phyloP scores from a whole-genome alignment of 331 rosid genomes.

The Malus hybrid region DNA sequence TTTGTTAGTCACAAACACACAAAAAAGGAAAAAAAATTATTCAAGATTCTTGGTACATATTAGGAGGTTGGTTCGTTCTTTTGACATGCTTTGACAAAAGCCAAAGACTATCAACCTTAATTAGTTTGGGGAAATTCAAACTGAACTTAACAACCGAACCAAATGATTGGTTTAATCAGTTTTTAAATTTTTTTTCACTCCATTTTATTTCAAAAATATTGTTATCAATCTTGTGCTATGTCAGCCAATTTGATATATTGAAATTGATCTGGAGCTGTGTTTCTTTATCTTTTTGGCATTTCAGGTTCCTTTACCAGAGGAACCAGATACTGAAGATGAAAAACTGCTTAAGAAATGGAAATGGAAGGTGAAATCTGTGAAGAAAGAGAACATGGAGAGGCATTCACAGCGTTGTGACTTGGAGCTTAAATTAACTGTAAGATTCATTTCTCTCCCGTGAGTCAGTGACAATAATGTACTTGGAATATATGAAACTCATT shows the following conservation, averaged over 20 bases:
- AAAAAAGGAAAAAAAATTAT: background rate
- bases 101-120: background rate
- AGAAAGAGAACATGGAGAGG: conserved; percentile 87
- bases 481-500: conserved; percentile 9
- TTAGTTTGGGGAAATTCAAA: background rate
- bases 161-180: background rate
- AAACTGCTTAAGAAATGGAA: conserved; percentile 61
- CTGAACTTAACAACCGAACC: background rate
- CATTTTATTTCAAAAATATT: background rate
- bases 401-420: conserved; percentile 84
- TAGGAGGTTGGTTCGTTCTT: background rate
- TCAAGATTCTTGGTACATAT: background rate
- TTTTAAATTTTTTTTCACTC: background rate
- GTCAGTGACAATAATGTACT: conserved; percentile 3
- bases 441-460: conserved; percentile 23
- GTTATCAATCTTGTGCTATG: background rate
- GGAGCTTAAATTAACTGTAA: conserved; percentile 90
- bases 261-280: conserved; percentile 19
- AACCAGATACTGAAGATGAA: conserved; percentile 90
- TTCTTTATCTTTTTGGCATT: conserved; percentile 15
- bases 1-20: conserved; percentile 9
- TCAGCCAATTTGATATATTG: conserved; percentile 10
- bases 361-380: conserved; percentile 59
- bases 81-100: background rate
- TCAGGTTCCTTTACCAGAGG: conserved; percentile 68